Base-by-base conservation (phyloP, 345 rosid genomes). In the Hevea brasiliensis region DNA sequence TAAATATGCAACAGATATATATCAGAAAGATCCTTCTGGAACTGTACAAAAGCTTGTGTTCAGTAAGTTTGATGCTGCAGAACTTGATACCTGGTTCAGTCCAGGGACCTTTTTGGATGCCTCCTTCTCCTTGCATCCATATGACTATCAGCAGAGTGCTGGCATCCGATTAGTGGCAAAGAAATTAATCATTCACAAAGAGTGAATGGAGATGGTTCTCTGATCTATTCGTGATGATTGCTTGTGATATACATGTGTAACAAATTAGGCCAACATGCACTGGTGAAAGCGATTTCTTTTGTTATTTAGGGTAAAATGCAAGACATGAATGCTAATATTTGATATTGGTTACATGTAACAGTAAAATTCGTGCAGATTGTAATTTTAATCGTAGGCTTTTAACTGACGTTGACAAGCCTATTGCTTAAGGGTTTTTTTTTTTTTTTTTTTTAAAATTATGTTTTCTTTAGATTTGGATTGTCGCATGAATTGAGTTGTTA, bases 131-230 rank as follows among this genome's bases (percentile, higher is more conserved):
- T 63, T 92, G 45, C 92, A 87, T 73, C 72, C 89, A 13, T 94
- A 92, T 66, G 98, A 90, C 76, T 90, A 85, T 80, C 92, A 81
- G 72, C 90, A 82, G 75, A 76, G 41, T 65, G 89, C 97, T 32
- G 98, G 98, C 65, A 89, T 94, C 54, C 86, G 91, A 35, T 74
- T 89, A 23, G 86, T 89, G 64, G 90, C 89, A 0, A 86, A 87
- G 74, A 87, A 87, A 67, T 27, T 92, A 80, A 71, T 90, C 72
- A 75, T 94, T 69, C 75, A 80, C 72, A 23, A 65, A 20, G 41
- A 72, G 9, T 77, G 47, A 72, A n/a, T 2, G 54, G 37, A 47
- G 64, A 50, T 20, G 26, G 44, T 60, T 37, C 40, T 1, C 61
- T 17, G 20, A 62, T 40, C 32, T 29, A 51, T 21, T 20, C 40